A percentile compares a stretch with the other conserved stretches of the same genome.
These are phyloP conservation scores for Danielozyma ontarioensis DNA, from an alignment of 805 yeast genomes.

Conservation along the genomic window DNA sequence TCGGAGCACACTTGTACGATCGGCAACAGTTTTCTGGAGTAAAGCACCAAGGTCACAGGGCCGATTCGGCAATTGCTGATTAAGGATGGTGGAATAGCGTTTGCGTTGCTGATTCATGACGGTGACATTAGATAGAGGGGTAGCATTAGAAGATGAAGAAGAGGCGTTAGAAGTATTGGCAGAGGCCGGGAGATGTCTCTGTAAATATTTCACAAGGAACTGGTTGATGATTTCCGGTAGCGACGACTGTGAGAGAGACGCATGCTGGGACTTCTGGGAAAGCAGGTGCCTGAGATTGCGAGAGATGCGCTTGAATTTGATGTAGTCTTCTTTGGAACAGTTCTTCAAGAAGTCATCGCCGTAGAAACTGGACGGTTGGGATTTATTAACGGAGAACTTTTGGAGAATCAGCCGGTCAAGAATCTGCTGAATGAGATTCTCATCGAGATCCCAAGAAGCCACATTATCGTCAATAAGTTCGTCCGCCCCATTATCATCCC, in stretches of 20 bases:
- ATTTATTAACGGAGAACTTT: constrained; percentile 4
- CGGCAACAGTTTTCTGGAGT: no score
- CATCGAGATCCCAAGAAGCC: constrained; percentile 35
- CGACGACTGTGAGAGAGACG: neutral
- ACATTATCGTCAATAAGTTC: constrained; percentile 27
- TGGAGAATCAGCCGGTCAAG: neutral
- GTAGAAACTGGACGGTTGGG: constrained; percentile 16
- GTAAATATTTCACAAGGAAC: neutral
- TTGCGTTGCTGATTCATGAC: neutral
- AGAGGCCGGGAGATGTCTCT: neutral
- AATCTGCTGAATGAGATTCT: constrained; percentile 8
- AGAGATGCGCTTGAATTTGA: constrained; percentile 17
- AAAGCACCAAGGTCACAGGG: no score
- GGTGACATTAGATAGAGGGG: no score
- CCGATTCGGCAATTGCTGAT: neutral
- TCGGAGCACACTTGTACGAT: no score
- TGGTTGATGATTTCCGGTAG: neutral
- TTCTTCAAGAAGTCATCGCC: constrained; percentile 26
- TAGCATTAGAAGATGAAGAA: no score
- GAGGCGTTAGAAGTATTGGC: no score
- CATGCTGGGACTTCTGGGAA: neutral
- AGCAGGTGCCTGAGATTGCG: neutral
- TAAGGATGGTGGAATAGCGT: neutral
- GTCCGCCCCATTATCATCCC: constrained; percentile 4
- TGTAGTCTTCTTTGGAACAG: constrained; percentile 17